Evolutionary conservation across 345 rosid species (phyloP).

Genomic region (Gossypium bickii): DNA sequence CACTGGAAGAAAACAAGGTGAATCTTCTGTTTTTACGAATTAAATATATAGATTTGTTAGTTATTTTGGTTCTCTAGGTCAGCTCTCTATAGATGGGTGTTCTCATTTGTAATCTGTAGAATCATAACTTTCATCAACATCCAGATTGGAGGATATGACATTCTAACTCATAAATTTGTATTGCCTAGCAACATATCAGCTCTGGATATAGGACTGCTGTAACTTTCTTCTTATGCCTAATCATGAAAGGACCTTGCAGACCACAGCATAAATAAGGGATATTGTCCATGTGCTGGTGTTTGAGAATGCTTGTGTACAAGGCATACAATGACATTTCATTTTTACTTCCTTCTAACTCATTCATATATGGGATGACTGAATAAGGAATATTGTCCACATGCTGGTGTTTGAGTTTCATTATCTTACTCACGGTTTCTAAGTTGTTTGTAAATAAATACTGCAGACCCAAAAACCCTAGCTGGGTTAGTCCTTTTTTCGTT

Average conservation of each 20-base stretch:
- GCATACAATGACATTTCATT: background rate
- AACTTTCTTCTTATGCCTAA: background rate
- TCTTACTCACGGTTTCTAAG: background rate
- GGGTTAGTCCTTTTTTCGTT: background rate
- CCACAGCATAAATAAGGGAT: background rate
- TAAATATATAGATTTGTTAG: background rate
- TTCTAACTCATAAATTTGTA: background rate
- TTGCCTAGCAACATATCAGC: background rate
- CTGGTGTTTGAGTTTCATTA: background rate
- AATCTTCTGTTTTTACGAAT: background rate
- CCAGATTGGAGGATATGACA: background rate
- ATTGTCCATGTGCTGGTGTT: background rate
- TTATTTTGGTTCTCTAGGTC: background rate
- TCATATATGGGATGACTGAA: background rate
- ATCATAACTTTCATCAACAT: background rate
- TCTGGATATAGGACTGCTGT: background rate
- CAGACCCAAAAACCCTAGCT: background rate
- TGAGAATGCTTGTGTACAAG: background rate
- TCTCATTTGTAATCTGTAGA: constrained; percentile 2
- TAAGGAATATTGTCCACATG: background rate
- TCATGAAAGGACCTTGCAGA: background rate
- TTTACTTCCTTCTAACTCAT: background rate
- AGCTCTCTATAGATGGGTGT: background rate
- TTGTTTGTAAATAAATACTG: background rate
- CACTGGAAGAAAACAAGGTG: constrained; percentile 79